Percentiles rank a stretch among this genome's conserved stretches.
Evolutionary conservation across 169 alveolate genomes (phyloP).

Genomic region (Eimeria sp.): DNA sequence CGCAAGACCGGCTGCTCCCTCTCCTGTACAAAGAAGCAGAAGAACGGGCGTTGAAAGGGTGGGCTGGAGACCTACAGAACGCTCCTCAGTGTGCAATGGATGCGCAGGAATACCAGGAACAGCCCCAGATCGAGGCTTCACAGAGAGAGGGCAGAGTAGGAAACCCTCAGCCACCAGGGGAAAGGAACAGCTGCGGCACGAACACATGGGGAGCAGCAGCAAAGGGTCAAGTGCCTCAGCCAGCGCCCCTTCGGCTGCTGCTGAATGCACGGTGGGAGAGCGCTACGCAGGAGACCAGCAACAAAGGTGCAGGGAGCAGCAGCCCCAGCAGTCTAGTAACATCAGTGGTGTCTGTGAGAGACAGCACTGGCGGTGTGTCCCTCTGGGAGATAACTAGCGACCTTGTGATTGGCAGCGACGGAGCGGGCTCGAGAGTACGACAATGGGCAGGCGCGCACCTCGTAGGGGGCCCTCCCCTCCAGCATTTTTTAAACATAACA

Average conservation of each 20-base stretch:
- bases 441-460: slow-evolving; percentile 24
- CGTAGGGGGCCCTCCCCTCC: slow-evolving; percentile 45
- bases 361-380: not conserved
- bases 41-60: slow-evolving; percentile 18
- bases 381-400: slow-evolving; percentile 49
- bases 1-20: slow-evolving; percentile 90
- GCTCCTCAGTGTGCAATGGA: not conserved
- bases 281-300: slow-evolving; percentile 17
- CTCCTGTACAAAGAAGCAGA: slow-evolving; percentile 83
- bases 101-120: not conserved
- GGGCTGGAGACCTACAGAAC: slow-evolving; percentile 1
- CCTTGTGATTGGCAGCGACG: slow-evolving; percentile 74
- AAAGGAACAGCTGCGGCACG: not conserved
- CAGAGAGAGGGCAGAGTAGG: not conserved
- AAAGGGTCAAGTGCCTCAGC: not conserved
- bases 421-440: slow-evolving; percentile 67
- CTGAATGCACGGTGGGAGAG: slow-evolving; percentile 25
- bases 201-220: not conserved
- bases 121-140: not conserved
- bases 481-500: slow-evolving; percentile 70
- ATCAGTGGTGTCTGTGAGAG: not conserved
- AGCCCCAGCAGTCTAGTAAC: not conserved
- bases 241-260: slow-evolving; percentile 20
- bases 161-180: not conserved
- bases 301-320: not conserved